Evolutionary conservation across 495 filamentous ascomycete species (phyloP), one percentile per base, ranked within the genome.

Genomic region (Neurospora tetrasperma): DNA sequence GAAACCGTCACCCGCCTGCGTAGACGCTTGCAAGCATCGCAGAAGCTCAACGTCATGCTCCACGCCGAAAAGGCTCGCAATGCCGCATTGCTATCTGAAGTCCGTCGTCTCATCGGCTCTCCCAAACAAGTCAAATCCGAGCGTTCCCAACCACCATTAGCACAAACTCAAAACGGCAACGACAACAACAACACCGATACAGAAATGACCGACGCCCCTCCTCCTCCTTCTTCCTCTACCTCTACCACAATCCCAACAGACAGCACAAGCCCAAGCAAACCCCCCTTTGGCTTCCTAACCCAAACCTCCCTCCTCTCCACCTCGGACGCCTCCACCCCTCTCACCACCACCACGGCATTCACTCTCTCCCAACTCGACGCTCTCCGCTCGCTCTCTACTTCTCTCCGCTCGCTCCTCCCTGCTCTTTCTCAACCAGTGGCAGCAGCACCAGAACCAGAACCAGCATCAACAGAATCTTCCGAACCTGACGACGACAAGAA

Each of bases 331-430:
- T 79, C 80, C 44, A 78, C 86, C 70, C 84, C 89, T 9, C 81
- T 96, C 0, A 90, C 90, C 16, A 94, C 92, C 0, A 91, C 93
- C 6, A 90, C 94, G 0, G 88, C 87, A 4, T 98, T 97, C 78
- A 89, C 91, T 5, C 81, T 93, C 20, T 91, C 90, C 1, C 96
- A 99, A 80, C 85, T 98, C 12, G 91, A 92, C 12, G 88, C 91
- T 0, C 85, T 99, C 39, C 88, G 93, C 70, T 82, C 87, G 4
- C 83, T 94, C 5, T 85, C 93, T 0, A 83, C 85, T 3, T 83
- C 88, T 31, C 80, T 99, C 71, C 84, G 89, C 23, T 88, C 88
- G 0, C 86, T 89, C 74, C 76, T 90, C 78, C 83, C 86, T 2
- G 83, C 85, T 4, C 76, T 94, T 39, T 83, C 81, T 1, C 76